Base-by-base conservation (phyloP, 2,329 filamentous ascomycete species). In the Cladophialophora exuberans region DNA sequence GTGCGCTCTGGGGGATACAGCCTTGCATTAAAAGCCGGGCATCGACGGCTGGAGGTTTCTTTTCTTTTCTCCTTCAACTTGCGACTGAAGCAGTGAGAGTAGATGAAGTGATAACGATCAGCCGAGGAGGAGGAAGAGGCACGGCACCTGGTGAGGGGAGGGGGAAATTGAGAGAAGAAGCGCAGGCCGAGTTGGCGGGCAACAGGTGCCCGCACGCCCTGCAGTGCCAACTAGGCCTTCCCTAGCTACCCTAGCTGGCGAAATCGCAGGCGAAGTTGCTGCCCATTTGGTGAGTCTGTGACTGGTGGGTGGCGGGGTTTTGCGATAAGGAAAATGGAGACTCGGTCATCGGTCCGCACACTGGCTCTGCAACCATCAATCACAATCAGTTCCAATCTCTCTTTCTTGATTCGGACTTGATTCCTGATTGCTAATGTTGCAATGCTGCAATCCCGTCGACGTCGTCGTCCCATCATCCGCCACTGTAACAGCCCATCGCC, bases 1-100 rank as follows among this genome's bases (percentile, higher is more conserved):
- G 58, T 61, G 58, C 58, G 58, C 58, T 58, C 49, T 38, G 10
- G 48, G n/a, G 39, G 38, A 38, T 48, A 48, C 56, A 59, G 56
- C 56, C 56, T 59, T 54, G 56, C 48, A 52, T 33, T 48, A 28
- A 52, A 47, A 23, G 47, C 53, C 46, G 28, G 33, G 33, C 23
- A 26, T 31, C 2, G 33, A n/a, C 6, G 9, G 6, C 15, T 25
- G 35, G 20, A 17, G 17, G 18, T 42, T 15, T 42, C 39, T 10
- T 18, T 10, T 41, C 7, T 42, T 43, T 35, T 28, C 22, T 22
- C 20, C 38, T 43, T 42, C 18, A 51, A 20, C 43, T 13, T 26
- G 39, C 26, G 39, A 13, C 22, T 6, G n/a, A 18, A 22, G 35
- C 26, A 22, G 26, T 26, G 26, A 43, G 38, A 41, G 35, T 28